Percentiles rank a stretch among this genome's conserved stretches.
phyloP scores from a whole-genome alignment of 2,329 filamentous ascomycete genomes.

The Alternaria sp. region DNA sequence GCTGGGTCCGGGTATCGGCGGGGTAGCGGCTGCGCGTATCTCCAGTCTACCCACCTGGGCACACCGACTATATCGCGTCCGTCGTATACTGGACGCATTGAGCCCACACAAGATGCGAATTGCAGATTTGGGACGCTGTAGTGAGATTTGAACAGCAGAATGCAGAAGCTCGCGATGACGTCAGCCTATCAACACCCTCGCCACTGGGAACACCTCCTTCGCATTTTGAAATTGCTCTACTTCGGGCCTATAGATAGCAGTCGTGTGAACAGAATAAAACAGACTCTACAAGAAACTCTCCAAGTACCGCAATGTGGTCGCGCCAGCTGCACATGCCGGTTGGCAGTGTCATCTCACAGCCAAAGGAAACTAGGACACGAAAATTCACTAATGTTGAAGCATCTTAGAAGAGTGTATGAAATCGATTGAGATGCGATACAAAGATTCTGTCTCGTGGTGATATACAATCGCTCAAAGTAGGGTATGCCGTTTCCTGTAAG shows the following conservation, averaged over 20 bases:
- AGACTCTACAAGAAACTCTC: rapidly evolving
- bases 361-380: neutral
- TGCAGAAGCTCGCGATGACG: neutral
- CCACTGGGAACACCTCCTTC: neutral
- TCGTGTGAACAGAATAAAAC: neutral
- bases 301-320: neutral
- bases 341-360: neutral
- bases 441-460: neutral
- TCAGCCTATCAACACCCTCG: neutral
- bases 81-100: neutral
- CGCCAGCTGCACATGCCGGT: neutral
- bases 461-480: conserved; percentile 6
- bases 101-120: neutral
- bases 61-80: neutral
- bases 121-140: neutral
- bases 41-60: neutral
- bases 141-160: neutral
- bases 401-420: neutral
- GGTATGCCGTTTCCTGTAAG: neutral
- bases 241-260: rapidly evolving
- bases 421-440: conserved; percentile 8
- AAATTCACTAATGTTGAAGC: neutral
- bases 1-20: conserved; percentile 14
- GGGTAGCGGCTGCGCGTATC: neutral
- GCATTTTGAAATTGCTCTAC: neutral